Evolutionary conservation across 495 filamentous ascomycete genomes (phyloP), one percentile per base, ranked within the genome.

Genomic region (Stereocaulon alpinum): DNA sequence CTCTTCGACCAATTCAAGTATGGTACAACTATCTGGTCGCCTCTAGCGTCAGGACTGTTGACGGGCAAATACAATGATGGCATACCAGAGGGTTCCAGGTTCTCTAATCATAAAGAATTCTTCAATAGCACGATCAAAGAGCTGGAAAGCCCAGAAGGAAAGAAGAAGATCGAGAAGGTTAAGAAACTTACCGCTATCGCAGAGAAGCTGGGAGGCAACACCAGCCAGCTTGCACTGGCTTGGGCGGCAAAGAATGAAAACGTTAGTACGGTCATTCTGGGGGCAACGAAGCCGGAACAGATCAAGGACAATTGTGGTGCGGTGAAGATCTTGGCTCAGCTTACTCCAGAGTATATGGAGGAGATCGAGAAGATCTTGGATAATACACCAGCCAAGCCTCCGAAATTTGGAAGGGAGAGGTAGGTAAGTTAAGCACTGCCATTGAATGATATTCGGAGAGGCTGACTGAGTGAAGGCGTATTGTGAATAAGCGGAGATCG

Each of bases 41-140:
- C 89, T 1, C 69, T 95, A 49, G 82, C 84, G 64, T 77, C 79
- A 42, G 89, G 89, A 9, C 72, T 92, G 48, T 72, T 93, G 59
- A 88, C 85, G 0, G 89, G 88, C 7, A 95, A 93, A 73, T 93
- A 95, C 71, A 86, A 86, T 69, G 74, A 86, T 57, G 81, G 86
- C 42, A 65, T 65, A 20, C 63, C 63, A 5, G 56, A 65, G n/a
- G 76, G 72, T 0, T 72, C 71, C 1, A 66, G 74, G 4, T 65
- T 77, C 32, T 71, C 73, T 0, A 71, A 75, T 56, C 70, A 71
- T n/a, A 68, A 75, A 18, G 72, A 75, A 56, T 57, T 56, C 0
- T 77, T 72, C 55, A 59, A 70, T 0, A 60, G 63, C 47, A 62
- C 49, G n/a, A 59, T 74, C 12, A 70, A 68, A 37, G 56, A 60